These are phyloP conservation scores for Globisporangium cederbergense DNA, from an alignment of 352 stramenopile species.

Conservation along the genomic window DNA sequence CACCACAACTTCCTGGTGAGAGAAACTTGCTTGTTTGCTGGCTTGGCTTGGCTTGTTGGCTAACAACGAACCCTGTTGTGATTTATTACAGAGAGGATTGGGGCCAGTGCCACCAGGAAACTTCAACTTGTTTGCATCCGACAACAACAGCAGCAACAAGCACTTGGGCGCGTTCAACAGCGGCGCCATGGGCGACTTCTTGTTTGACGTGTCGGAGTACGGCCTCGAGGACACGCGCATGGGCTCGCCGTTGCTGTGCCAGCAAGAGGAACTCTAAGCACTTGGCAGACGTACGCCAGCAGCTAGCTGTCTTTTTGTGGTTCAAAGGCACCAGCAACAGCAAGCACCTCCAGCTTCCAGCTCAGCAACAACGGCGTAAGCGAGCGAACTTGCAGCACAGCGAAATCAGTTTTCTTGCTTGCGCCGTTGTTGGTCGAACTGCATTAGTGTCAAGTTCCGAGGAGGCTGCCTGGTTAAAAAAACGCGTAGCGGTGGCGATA, in stretches of 20 bases:
- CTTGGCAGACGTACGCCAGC: no score
- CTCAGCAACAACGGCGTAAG: no score
- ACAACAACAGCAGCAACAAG: background rate
- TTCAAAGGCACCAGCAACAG: no score
- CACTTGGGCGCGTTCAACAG: background rate
- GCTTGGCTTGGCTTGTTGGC: background rate
- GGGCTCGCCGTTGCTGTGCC: slow-evolving; percentile 27
- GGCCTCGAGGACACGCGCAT: slow-evolving; percentile 26
- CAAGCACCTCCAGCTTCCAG: no score
- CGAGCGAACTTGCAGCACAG: no score
- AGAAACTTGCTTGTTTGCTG: background rate
- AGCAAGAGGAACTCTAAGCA: slow-evolving; percentile 20
- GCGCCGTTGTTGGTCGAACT: no score
- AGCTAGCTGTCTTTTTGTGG: no score
- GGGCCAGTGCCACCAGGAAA: background rate
- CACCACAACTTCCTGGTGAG: slow-evolving; percentile 4
- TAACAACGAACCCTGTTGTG: background rate
- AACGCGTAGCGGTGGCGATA: no score
- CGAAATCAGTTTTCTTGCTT: no score
- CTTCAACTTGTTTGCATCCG: background rate
- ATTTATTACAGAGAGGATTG: slow-evolving; percentile 1
- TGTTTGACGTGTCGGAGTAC: slow-evolving; percentile 20
- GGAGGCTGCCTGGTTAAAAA: no score
- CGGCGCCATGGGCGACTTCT: slow-evolving; percentile 6
- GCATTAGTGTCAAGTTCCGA: no score